Evolutionary conservation across 257 asterid genomes (phyloP), one percentile per base, ranked within the genome.

Genomic region (Salvia miltiorrhiza): DNA sequence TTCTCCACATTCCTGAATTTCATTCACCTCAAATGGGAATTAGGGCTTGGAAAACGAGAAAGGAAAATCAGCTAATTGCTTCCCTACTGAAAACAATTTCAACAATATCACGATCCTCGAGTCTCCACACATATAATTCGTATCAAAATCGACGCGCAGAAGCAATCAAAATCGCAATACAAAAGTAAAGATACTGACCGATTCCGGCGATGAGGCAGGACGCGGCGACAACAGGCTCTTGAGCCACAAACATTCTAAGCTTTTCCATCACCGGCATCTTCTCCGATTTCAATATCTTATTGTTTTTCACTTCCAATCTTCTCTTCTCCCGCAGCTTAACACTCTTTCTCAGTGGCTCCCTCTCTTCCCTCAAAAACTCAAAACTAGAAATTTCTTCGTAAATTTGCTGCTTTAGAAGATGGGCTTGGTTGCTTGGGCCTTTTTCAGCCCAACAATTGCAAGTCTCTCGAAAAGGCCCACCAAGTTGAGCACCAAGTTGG

Each of bases 121-220:
- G 19, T 33, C 24, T 11, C 19, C 17, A 9, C 0, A 52, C 20
- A 40, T 59, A 17, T 43, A 67, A 52, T 54, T 20, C 24, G 28
- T 59, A 1, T 19, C 9, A 33, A 59, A 53, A 61, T 12, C 17
- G 30, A 21, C 28, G 41, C 8, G 39, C 47, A 30, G 45, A 43
- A 37, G 53, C 5, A 49, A 65, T 13, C 16, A 49, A 55, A 78
- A 49, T 16, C 45, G 17, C 33, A 1, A 52, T 0, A 50, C 4
- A 44, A 33, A 28, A 76, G 66, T 10, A 37, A 17, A 6, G 37
- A 56, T 12, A 74, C 81, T 63, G 43, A 92, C 97, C 98, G 24
- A 92, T 78, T 59, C 95, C 97, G 26, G 89, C 96, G 77, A 92
- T 86, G 68, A 92, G 84, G 77, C 88, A 83, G 76, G 97, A 92